Base-by-base conservation (phyloP, 202 grass and related monocot species). In the Schoenoplectus triqueter region DNA sequence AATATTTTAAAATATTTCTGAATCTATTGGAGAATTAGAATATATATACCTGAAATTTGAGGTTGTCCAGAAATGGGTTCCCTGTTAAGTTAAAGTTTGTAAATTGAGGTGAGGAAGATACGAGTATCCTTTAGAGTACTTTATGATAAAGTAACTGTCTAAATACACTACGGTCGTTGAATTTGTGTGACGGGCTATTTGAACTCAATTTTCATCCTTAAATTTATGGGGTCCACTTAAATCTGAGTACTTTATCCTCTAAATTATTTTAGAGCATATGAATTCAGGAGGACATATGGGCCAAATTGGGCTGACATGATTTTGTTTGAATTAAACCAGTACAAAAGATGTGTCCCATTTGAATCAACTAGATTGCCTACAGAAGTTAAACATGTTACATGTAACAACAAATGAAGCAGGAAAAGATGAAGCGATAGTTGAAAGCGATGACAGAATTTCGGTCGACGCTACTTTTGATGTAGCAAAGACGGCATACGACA, bases 401-500 rank as follows among this genome's bases (percentile, higher is more conserved):
- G 11, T 1, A 51, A 22, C 8, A 9, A 19, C 17, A 52, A 73
- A 44, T 51, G 60, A 66, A 59, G 62, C 51, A 22, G 64, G 40
- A 64, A 22, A 41, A 51, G 21, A 61, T 8, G 39, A 70, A 52
- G 3, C 63, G 3, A 14, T 4, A 82, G 4, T 21, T 59, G 10
- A 77, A 77, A 40, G n/a, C 22, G 15, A 10, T 13, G 13, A 41
- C 2, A 39, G 5, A 56, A 69, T 3, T 69, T 40, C 70, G n/a
- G 5, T 5, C 13, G 2, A 1, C 13, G 0, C 21, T 77, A 1
- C 51, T 41, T 77, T 40, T 40, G 59, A 45, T 14, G 59, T 21
- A 11, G 72, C 63, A 55, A 47, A 86, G 47, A 62, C 3, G 31
- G 68, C 83, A 11, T 89, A 82, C 62, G 66, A 85, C 55, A 66